These are phyloP conservation scores for Candida awuae DNA, from an alignment of 805 yeast species.

Conservation along the genomic window DNA sequence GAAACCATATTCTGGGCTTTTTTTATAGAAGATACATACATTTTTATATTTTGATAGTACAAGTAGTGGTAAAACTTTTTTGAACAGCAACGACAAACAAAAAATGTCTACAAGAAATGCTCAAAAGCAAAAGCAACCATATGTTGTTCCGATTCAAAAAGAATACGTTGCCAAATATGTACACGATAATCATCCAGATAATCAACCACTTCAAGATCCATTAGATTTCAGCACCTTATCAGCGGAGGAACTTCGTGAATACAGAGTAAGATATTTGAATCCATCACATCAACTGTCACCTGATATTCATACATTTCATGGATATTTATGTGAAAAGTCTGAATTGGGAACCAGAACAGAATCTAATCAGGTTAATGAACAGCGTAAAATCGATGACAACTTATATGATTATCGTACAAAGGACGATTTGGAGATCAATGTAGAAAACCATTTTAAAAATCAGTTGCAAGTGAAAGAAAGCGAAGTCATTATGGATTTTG, in stretches of 20 bases:
- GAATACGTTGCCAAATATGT: conserved; percentile 61
- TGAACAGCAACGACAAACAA: too few relatives aligned
- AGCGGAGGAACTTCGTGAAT: conserved; percentile 56
- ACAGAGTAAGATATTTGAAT: conserved; percentile 44
- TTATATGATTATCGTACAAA: conserved; percentile 26
- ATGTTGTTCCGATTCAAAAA: conserved; percentile 55
- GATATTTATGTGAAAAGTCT: conserved; percentile 55
- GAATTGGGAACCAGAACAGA: conserved; percentile 67
- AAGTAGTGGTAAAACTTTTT: too few relatives aligned
- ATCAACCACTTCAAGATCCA: conserved; percentile 43
- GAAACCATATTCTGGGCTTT: too few relatives aligned
- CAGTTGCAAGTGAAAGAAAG: conserved; percentile 58
- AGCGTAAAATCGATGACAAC: conserved; percentile 19
- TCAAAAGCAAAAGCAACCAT: conserved; percentile 13
- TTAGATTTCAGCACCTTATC: conserved; percentile 64
- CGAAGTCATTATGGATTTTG: conserved; percentile 80
- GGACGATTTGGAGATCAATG: conserved; percentile 23
- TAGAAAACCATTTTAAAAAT: conserved; percentile 50
- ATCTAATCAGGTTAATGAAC: conserved; percentile 24
- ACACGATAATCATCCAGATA: conserved; percentile 65
- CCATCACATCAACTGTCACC: conserved; percentile 37
- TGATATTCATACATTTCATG: conserved; percentile 57
- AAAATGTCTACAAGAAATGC: conserved; percentile 12
- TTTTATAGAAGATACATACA: too few relatives aligned
- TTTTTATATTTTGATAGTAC: too few relatives aligned